Conservation (phyloP, 2,329 filamentous ascomycete species). For the Fusarium siculi region DNA sequence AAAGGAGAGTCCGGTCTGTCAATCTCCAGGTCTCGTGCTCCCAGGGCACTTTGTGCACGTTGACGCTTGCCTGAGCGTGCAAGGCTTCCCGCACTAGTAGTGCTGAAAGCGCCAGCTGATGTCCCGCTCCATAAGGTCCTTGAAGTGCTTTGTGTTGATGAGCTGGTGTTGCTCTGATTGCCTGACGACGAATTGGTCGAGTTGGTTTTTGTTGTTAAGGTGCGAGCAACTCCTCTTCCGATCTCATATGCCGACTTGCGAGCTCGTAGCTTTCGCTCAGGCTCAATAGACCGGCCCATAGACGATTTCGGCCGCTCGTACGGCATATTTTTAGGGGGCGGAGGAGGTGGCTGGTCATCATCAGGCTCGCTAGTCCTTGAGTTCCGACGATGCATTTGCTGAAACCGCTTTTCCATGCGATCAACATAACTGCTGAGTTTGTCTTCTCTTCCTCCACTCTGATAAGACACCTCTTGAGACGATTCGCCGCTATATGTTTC, state of each 20-base stretch:
- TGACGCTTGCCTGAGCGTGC: constrained; percentile 77
- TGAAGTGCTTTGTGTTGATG: constrained; percentile 80
- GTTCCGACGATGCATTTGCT: constrained; percentile 74
- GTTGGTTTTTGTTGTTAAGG: constrained; percentile 88
- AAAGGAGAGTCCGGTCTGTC: constrained; percentile 72
- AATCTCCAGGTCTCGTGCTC: constrained; percentile 65
- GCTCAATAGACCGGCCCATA: constrained; percentile 56
- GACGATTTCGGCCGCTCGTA: constrained; percentile 69
- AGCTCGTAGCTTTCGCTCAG: constrained; percentile 63
- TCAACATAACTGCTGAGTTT: constrained; percentile 88
- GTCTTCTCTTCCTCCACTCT: constrained; percentile 57
- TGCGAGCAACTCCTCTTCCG: constrained; percentile 75
- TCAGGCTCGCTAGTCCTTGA: constrained; percentile 54
- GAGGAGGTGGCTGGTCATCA: constrained; percentile 69
- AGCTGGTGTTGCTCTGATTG: constrained; percentile 77
- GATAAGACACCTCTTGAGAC: constrained; percentile 59
- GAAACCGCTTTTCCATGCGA: constrained; percentile 87
- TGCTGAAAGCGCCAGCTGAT: constrained; percentile 90
- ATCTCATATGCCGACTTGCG: constrained; percentile 85
- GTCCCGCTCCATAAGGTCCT: constrained; percentile 93
- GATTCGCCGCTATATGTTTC: constrained; percentile 68
- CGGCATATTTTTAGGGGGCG: constrained; percentile 62
- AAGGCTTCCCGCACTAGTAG: constrained; percentile 93
- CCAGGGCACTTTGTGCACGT: constrained; percentile 73
- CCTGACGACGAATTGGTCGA: constrained; percentile 81